phyloP scores from a whole-genome alignment of 768 basidiomycete genomes.

The Calocybe cyanea region DNA sequence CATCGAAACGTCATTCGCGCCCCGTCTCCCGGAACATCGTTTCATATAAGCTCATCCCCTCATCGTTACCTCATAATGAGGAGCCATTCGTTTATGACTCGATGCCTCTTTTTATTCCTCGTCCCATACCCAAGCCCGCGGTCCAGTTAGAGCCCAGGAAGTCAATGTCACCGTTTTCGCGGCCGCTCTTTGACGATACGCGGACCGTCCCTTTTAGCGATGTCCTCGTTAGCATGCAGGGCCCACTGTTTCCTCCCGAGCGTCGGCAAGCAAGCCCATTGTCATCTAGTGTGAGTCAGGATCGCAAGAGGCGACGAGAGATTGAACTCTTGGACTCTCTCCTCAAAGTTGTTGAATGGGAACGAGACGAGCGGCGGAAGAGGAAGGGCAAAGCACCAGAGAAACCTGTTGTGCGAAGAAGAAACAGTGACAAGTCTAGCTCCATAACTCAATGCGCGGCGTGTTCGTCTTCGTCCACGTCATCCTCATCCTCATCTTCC shows the following conservation, averaged over 20 bases:
- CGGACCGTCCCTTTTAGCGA: constrained; percentile 51
- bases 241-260: constrained; percentile 49
- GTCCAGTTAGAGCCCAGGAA: constrained; percentile 7
- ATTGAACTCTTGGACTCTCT: constrained; percentile 40
- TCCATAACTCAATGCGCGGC: constrained; percentile 2
- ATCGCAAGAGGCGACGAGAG: constrained; percentile 16
- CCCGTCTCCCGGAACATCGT: constrained; percentile 16
- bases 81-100: constrained; percentile 25
- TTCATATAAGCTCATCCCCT: constrained; percentile 15
- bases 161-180: constrained; percentile 16
- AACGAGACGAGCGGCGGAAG: constrained; percentile 31
- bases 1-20: not conserved
- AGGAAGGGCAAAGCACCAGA: constrained; percentile 29
- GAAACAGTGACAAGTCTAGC: constrained; percentile 6
- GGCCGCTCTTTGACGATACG: constrained; percentile 29
- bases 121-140: constrained; percentile 1
- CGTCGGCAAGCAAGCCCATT: constrained; percentile 22
- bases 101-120: constrained; percentile 17
- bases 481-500: constrained; percentile 22
- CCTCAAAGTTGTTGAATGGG: constrained; percentile 40
- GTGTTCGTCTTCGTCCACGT: constrained; percentile 18
- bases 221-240: constrained; percentile 55
- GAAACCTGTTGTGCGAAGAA: constrained; percentile 8
- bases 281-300: constrained; percentile 10
- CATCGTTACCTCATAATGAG: constrained; percentile 11